Evolutionary conservation across 2,329 filamentous ascomycete species (phyloP), one percentile per base, ranked within the genome.

Genomic region (Alternaria gaisen): DNA sequence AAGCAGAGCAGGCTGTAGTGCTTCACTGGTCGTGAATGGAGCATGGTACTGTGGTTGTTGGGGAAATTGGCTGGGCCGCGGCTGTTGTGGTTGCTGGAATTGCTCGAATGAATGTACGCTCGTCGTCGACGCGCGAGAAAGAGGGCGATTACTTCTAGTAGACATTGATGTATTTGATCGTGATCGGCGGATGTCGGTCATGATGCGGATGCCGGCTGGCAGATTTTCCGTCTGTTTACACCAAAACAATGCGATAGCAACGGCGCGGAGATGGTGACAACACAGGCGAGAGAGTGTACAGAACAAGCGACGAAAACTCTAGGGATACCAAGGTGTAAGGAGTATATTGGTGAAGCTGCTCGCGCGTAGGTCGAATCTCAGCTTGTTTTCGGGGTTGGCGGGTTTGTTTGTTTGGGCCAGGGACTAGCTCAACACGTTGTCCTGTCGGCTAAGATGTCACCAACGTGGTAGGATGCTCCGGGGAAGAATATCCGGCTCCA

Each of bases 51-150:
- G 71, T 53, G 71, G 66, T 55, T 69, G 68, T 53, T 64, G 68
- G 43, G 67, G 47, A 51, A 63, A 68, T 20, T 62, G 67, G 30
- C 46, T 22, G 11, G 56, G 55, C 9, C 63, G 63, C 36, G 67
- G 57, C 52, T 67, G 71, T 44, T 69, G 67, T 11, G 56, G 62
- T 20, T 67, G 66, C 38, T 65, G 70, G 65, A 75, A 76, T 55
- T 77, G 72, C 48, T 76, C 74, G 61, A 77, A 77, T 16, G 76
- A 80, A 47, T 83, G 80, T 40, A 82, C 67, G 66, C 82, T 83
- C n/a, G 82, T 80, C 18, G 82, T 83, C 14, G 82, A 84, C 42
- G 81, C 82, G 66, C 82, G 79, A 28, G 82, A 84, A 18, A 79
- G 76, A 47, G 82, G 82, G 7, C 82, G 77, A 62, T 80, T 81